Evolutionary conservation across 1,139 yeast genomes (phyloP), one percentile per base, ranked within the genome.

Genomic region (Tardiomyces depauwii): DNA sequence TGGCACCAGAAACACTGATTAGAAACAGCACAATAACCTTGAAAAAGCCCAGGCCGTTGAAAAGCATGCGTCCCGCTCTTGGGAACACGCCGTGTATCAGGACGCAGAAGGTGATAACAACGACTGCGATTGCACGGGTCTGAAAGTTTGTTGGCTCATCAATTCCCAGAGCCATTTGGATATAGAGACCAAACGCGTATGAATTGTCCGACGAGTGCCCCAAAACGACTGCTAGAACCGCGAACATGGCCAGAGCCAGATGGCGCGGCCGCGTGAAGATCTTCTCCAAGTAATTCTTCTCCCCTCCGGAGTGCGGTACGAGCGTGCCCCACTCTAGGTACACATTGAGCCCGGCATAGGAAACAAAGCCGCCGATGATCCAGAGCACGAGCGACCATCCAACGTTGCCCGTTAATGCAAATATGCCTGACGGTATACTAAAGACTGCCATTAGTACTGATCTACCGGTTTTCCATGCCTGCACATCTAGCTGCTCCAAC

Each of bases 321-420:
- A 86, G 87, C 12, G 87, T 76, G 16, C 95, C 95, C 63, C 83
- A 82, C 61, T 85, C 95, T 76, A 86, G 74, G 60, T 84, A 86
- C 6, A 83, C 87, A 58, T 78, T 73, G 54, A 85, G 68, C 3
- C 95, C 95, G 28, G 83, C 70, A 39, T 81, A 70, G 3, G 94
- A 86, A 54, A 85, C 78, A 21, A 82, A 49, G 11, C 87, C 77
- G 43, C 95, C 95, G 16, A 80, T 76, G 27, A 79, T 74, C 95
- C 95, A 86, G 64, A 86, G 68, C 49, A 82, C 64, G 47, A 86
- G 68, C 1, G 88, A 67, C 42, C 82, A 66, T 16, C 94, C 94
- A 13, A 85, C 85, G 18, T 89, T 80, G 4, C 94, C 93, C 25
- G 82, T 73, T 49, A 81, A 69, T 2, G 69, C 61, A 56, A 73